phyloP scores from a whole-genome alignment of 2,329 filamentous ascomycete species.

The Aciculosporium take region DNA sequence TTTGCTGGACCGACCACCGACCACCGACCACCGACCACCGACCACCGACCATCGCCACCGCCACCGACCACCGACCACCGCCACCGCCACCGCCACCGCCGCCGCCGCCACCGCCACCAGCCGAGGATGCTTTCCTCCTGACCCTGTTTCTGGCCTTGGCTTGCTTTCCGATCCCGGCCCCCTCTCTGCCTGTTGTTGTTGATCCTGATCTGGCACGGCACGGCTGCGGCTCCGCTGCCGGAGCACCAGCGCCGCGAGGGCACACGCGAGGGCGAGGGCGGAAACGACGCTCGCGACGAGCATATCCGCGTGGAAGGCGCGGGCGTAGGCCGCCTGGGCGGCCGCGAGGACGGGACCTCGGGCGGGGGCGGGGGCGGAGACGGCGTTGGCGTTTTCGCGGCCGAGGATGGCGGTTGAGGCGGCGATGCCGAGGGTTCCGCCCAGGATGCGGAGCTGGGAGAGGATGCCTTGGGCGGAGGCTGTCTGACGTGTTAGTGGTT shows the following conservation, averaged over 20 bases:
- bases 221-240: not conserved
- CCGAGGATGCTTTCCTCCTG: too few species aligned
- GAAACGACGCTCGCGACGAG: slow-evolving; percentile 27
- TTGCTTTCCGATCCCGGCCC: too few species aligned
- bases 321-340: slow-evolving; percentile 24
- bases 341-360: too few species aligned
- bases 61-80: too few species aligned
- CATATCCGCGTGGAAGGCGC: slow-evolving; percentile 34
- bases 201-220: not conserved
- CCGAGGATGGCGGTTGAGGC: slow-evolving; percentile 33
- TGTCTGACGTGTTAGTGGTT: slow-evolving; percentile 13
- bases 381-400: slow-evolving; percentile 6
- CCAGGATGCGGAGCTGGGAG: slow-evolving; percentile 35
- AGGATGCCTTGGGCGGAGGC: slow-evolving; percentile 39
- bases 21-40: too few species aligned
- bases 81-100: too few species aligned
- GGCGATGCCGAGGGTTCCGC: slow-evolving; percentile 40
- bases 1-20: too few species aligned
- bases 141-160: too few species aligned
- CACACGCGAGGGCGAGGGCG: slow-evolving; percentile 24
- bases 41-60: too few species aligned
- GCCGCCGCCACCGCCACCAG: too few species aligned
- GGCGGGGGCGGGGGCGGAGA: not conserved
- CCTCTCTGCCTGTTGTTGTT: too few species aligned
- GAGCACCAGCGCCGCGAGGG: slow-evolving; percentile 13